Evolutionary conservation across 129 eudicot species (phyloP).

Genomic region (Escallonia herrerae): DNA sequence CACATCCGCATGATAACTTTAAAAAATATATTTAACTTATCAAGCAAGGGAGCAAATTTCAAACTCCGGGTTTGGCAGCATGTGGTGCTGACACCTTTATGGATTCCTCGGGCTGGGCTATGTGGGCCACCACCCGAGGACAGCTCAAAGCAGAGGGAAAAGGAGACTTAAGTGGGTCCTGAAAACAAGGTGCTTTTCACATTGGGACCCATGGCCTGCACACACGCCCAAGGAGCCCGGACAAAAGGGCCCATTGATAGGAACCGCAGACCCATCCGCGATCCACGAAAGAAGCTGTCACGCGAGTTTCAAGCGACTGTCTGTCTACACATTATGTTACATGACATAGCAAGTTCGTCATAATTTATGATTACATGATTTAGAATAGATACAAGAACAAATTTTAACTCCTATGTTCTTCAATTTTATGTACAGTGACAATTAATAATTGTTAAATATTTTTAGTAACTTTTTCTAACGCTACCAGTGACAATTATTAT

Average conservation of each 20-base stretch:
- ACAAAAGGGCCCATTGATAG: constrained; percentile 7
- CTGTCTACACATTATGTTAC: background rate
- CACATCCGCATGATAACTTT: no score
- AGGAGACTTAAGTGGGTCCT: constrained; percentile 17
- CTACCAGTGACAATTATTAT: no score
- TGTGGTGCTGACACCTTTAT: background rate
- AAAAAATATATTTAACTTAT: no score
- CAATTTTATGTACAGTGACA: no score
- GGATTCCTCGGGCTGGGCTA: constrained; percentile 15
- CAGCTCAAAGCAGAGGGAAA: constrained; percentile 10
- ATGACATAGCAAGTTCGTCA: no score
- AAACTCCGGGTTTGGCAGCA: constrained; percentile 1
- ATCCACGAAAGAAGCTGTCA: background rate
- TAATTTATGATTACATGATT: no score
- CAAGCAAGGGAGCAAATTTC: no score
- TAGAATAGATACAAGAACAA: no score
- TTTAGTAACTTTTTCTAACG: no score
- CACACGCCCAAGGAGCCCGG: constrained; percentile 12
- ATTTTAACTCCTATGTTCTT: no score
- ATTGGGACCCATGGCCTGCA: background rate
- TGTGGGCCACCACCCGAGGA: background rate
- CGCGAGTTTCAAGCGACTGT: background rate
- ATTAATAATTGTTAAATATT: no score
- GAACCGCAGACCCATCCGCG: background rate
- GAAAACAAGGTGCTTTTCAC: background rate